phyloP scores from a whole-genome alignment of 805 yeast species.

The Hanseniaspora jakobsenii region DNA sequence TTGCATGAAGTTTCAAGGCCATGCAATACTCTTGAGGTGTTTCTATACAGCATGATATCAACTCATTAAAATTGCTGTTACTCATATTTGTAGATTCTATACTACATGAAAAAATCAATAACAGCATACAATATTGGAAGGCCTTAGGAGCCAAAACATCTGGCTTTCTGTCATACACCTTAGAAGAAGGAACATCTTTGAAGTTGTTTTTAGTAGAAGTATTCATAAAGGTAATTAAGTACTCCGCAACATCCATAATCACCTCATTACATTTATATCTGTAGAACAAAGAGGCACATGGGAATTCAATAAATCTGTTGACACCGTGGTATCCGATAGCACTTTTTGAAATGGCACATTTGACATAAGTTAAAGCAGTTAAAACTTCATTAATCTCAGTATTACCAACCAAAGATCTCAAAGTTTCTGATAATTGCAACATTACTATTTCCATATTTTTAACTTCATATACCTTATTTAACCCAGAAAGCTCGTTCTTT shows the following conservation, averaged over 20 bases:
- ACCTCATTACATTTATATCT: constrained; percentile 1
- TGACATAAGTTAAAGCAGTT: neutral
- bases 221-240: neutral
- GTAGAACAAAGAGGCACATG: constrained; percentile 1
- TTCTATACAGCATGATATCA: neutral
- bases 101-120: neutral
- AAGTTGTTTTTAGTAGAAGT: neutral
- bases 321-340: constrained; percentile 10
- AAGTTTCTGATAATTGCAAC: constrained; percentile 23
- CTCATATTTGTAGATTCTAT: neutral
- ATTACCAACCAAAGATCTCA: constrained; percentile 20
- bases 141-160: neutral
- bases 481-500: constrained; percentile 22
- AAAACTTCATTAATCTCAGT: constrained; percentile 17
- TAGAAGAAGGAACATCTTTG: neutral
- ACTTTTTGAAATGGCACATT: constrained; percentile 5
- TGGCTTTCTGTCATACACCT: neutral
- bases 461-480: constrained; percentile 33
- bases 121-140: neutral
- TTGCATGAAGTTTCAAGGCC: neutral
- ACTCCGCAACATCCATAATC: neutral
- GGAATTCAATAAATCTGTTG: constrained; percentile 2
- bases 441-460: constrained; percentile 30
- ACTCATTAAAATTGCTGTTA: neutral
- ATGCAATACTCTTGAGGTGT: neutral